Conservation (phyloP, 225 moss, liverwort and hornwort genomes). For the Antitrichia curtipendula region DNA sequence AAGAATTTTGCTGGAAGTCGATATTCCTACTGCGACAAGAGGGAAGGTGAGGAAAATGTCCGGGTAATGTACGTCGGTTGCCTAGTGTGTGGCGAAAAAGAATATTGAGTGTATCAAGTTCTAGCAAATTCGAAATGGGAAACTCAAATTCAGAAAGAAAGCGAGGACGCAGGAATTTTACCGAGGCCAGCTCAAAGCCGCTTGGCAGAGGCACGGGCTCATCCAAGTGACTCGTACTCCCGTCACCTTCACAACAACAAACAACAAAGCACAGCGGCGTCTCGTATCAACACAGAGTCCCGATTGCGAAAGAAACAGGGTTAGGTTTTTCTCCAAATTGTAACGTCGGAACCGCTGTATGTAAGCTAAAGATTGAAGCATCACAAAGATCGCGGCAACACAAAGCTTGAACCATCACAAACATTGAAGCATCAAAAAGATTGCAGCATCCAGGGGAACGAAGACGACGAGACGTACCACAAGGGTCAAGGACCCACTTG, state of each 20-base stretch:
- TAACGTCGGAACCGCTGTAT: background rate
- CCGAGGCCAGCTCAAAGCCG: conserved; percentile 54
- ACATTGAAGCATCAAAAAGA: background rate
- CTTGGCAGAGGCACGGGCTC: conserved; percentile 49
- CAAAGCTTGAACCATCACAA: background rate
- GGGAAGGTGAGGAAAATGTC: background rate
- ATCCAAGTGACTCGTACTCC: conserved; percentile 53
- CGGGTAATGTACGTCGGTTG: background rate
- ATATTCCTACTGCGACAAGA: background rate
- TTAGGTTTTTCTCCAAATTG: background rate
- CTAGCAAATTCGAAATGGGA: background rate
- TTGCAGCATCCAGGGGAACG: background rate
- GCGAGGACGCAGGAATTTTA: background rate
- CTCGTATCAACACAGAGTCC: background rate
- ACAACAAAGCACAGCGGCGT: background rate
- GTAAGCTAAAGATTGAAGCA: background rate
- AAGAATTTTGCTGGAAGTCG: background rate
- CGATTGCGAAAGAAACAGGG: background rate
- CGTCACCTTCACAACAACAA: conserved; percentile 40
- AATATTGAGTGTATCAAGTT: background rate
- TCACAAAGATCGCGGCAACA: background rate
- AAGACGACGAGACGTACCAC: conserved; percentile 20
- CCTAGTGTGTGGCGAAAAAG: background rate
- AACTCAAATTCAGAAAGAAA: background rate
- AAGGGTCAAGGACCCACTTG: conserved; percentile 67